phyloP scores from a whole-genome alignment of 805 yeast species.

The Candida railenensis region DNA sequence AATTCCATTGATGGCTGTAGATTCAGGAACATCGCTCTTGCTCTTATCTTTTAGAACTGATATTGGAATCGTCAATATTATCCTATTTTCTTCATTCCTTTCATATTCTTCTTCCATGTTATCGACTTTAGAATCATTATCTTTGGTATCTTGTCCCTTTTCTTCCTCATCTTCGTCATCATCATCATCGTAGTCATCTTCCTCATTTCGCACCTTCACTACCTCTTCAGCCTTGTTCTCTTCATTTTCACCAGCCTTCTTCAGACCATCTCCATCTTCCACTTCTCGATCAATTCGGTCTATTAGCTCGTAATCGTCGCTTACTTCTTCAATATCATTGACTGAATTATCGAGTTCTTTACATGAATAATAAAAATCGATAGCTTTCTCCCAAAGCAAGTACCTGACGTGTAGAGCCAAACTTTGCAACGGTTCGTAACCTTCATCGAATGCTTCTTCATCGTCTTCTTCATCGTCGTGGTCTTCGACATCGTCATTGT shows the following conservation, averaged over 20 bases:
- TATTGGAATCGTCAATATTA: conserved; percentile 32
- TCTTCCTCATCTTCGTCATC: conserved; percentile 28
- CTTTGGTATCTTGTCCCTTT: conserved; percentile 21
- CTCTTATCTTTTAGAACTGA: background rate
- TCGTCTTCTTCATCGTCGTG: conserved; percentile 27
- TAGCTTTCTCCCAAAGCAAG: conserved; percentile 70
- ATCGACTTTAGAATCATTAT: conserved; percentile 15
- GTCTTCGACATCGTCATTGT: conserved; percentile 11
- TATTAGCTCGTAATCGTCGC: conserved; percentile 35
- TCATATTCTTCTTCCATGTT: conserved; percentile 4
- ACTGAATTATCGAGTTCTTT: conserved; percentile 19
- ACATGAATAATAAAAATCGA: conserved; percentile 43
- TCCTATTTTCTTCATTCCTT: conserved; percentile 27
- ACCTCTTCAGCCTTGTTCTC: background rate
- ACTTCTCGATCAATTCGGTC: conserved; percentile 24
- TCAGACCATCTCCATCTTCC: conserved; percentile 7
- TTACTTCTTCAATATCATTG: conserved; percentile 27
- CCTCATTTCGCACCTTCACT: conserved; percentile 28
- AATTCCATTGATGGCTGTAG: background rate
- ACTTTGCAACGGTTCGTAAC: conserved; percentile 24
- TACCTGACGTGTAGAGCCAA: conserved; percentile 66
- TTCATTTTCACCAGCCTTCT: conserved; percentile 1
- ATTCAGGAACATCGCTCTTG: background rate
- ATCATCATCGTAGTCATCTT: conserved; percentile 31
- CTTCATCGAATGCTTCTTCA: conserved; percentile 46